Percentiles rank a stretch among this genome's conserved stretches.
Evolutionary conservation across 805 yeast genomes (phyloP).

Genomic region (Candida chilensis): DNA sequence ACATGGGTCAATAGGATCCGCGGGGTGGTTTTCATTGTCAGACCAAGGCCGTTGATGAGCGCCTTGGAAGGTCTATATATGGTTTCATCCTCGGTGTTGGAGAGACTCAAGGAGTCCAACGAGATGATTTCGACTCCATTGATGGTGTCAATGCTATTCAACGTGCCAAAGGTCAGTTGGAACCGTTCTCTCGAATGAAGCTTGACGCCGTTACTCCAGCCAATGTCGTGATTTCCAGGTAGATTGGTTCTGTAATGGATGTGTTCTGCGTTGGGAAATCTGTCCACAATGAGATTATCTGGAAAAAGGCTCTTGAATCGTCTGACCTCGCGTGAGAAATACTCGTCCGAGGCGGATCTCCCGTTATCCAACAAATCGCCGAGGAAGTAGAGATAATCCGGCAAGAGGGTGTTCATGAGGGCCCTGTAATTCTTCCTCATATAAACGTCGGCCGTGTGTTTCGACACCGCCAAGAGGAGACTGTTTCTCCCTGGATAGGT

Average conservation of each 20-base stretch:
- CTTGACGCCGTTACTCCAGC: constrained; percentile 75
- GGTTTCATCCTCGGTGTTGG: constrained; percentile 33
- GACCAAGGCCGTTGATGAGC: constrained; percentile 34
- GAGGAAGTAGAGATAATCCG: constrained; percentile 68
- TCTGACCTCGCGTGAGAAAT: constrained; percentile 34
- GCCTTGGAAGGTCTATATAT: constrained; percentile 37
- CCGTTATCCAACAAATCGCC: constrained; percentile 97
- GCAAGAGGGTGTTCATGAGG: constrained; percentile 49
- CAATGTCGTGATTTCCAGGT: constrained; percentile 97
- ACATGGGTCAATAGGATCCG: constrained; percentile 77
- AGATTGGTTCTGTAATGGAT: constrained; percentile 17
- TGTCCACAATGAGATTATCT: constrained; percentile 30
- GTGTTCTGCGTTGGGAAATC: constrained; percentile 30
- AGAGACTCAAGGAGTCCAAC: constrained; percentile 55
- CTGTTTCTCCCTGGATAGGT: constrained; percentile 72
- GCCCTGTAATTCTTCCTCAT: constrained; percentile 66
- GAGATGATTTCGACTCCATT: constrained; percentile 33
- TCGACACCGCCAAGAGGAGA: constrained; percentile 43
- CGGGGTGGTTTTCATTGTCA: constrained; percentile 30
- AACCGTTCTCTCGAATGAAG: constrained; percentile 22
- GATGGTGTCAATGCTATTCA: constrained; percentile 14
- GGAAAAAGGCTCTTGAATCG: constrained; percentile 68
- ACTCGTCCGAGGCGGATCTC: constrained; percentile 69
- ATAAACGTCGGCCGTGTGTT: constrained; percentile 64
- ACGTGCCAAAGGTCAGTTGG: constrained; percentile 17